A percentile compares a stretch with the other conserved stretches of the same genome.
These are phyloP conservation scores for Agastache rugosa DNA, from an alignment of 257 asterid species.

Conservation along the genomic window DNA sequence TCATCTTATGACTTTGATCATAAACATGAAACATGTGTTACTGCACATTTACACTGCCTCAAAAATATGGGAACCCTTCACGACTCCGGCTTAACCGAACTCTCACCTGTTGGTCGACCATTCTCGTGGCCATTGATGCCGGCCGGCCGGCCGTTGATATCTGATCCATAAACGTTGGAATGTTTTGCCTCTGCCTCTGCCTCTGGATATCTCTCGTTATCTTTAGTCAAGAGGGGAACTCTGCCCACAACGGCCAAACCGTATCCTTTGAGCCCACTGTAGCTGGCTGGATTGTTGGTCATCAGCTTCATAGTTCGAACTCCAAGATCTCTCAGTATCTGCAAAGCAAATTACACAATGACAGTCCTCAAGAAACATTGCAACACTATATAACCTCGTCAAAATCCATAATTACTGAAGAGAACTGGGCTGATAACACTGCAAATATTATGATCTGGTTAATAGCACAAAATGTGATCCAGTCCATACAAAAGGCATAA, in stretches of 20 bases:
- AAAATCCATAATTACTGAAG: neutral
- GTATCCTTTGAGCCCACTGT: conserved; percentile 87
- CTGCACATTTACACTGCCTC: neutral
- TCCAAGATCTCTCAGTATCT: conserved; percentile 96
- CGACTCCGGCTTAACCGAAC: neutral
- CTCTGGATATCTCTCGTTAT: conserved; percentile 54
- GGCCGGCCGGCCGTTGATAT: conserved; percentile 47
- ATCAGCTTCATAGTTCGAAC: conserved; percentile 91
- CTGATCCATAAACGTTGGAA: conserved; percentile 59
- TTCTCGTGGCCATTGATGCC: neutral
- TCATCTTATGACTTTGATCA: neutral
- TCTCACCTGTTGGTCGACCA: conserved; percentile 31
- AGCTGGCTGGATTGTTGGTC: conserved; percentile 96
- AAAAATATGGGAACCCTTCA: neutral
- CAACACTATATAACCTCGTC: neutral
- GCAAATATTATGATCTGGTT: neutral
- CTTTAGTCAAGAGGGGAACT: conserved; percentile 73
- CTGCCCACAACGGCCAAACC: conserved; percentile 81
- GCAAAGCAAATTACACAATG: conserved; percentile 37
- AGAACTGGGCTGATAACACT: neutral
- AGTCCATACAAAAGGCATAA: neutral
- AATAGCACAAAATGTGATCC: neutral
- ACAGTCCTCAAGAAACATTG: neutral
- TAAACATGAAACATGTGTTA: neutral
- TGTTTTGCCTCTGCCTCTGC: conserved; percentile 29